Evolutionary conservation across 257 asterid species (phyloP).

Genomic region (Gentiana dahurica): DNA sequence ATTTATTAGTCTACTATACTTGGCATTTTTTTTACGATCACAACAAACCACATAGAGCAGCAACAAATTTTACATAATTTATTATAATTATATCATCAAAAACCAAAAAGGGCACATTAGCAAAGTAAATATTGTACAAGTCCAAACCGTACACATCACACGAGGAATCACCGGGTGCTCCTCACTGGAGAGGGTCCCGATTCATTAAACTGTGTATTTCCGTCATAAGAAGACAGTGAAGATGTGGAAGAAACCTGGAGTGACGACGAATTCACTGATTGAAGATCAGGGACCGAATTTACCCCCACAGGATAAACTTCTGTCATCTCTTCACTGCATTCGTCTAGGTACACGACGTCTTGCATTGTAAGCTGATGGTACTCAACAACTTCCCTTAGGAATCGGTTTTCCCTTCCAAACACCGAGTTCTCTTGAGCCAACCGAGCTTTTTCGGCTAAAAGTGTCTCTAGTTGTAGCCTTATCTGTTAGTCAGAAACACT

Average conservation of each 20-base stretch:
- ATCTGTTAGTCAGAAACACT: slow-evolving; percentile 36
- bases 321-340: slow-evolving; percentile 70
- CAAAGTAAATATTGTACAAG: neutral
- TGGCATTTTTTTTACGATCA: too few species aligned
- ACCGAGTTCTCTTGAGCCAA: slow-evolving; percentile 78
- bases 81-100: neutral
- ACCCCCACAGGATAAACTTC: slow-evolving; percentile 55
- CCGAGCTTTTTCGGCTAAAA: slow-evolving; percentile 82
- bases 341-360: slow-evolving; percentile 78
- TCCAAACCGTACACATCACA: slow-evolving; percentile 10
- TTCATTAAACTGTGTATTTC: slow-evolving; percentile 25
- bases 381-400: slow-evolving; percentile 91
- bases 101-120: neutral
- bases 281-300: slow-evolving; percentile 20
- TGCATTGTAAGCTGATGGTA: slow-evolving; percentile 89
- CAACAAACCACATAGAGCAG: too few species aligned
- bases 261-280: slow-evolving; percentile 20
- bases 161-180: slow-evolving; percentile 7
- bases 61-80: too few species aligned
- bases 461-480: slow-evolving; percentile 81
- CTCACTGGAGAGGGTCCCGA: slow-evolving; percentile 14
- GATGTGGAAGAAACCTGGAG: slow-evolving; percentile 17
- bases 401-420: slow-evolving; percentile 77
- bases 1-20: too few species aligned
- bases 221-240: slow-evolving; percentile 41